A percentile compares a stretch with the other conserved stretches of the same genome.
These are phyloP conservation scores for Aquanectria penicillioides DNA, from an alignment of 2,329 filamentous ascomycete species.

Conservation along the genomic window DNA sequence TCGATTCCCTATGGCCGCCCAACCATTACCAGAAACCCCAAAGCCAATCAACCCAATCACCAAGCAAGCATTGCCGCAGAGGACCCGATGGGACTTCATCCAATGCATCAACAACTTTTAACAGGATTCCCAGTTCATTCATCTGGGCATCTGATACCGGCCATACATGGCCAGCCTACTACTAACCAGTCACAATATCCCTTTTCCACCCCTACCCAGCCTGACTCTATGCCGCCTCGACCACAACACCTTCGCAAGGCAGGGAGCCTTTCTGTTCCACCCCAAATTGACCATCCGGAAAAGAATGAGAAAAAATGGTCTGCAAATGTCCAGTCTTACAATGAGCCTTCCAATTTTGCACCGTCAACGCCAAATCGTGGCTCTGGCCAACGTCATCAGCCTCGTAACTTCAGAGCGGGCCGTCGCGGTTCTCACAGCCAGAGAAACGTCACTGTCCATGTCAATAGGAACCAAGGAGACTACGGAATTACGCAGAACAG, in stretches of 20 bases:
- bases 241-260: conserved; percentile 3
- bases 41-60: neutral
- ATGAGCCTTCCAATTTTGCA: conserved; percentile 18
- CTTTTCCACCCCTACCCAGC: conserved; percentile 11
- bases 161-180: neutral
- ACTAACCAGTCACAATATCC: conserved; percentile 1
- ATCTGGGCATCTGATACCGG: neutral
- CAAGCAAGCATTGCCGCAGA: neutral
- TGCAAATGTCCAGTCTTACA: conserved; percentile 8
- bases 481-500: conserved; percentile 21
- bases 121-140: neutral
- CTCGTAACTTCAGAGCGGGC: conserved; percentile 17
- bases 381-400: conserved; percentile 22
- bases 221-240: conserved; percentile 9
- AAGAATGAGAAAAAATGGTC: conserved; percentile 21
- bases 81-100: neutral
- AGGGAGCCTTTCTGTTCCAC: conserved; percentile 8
- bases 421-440: conserved; percentile 32
- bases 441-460: conserved; percentile 33
- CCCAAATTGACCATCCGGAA: conserved; percentile 21
- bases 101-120: neutral
- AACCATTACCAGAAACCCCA: neutral
- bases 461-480: conserved; percentile 13
- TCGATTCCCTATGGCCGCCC: conserved; percentile 15
- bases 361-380: conserved; percentile 20